These are phyloP conservation scores for Coelastrella sp. DNA, from an alignment of 139 green algal genomes.

Conservation along the genomic window DNA sequence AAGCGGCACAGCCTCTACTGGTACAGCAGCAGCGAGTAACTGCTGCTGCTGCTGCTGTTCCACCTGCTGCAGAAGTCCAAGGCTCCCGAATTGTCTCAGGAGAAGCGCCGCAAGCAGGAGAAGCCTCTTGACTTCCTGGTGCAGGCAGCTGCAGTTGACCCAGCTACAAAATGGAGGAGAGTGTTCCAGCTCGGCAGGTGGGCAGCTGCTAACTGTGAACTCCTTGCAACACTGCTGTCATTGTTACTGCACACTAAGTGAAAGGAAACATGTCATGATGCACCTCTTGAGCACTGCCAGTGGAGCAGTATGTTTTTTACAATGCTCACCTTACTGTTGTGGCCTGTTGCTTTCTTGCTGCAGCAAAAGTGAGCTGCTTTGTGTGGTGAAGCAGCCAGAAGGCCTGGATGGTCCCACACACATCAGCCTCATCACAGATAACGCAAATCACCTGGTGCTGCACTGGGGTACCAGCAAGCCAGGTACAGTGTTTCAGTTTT, in stretches of 20 bases:
- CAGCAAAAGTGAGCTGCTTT: slow-evolving; percentile 81
- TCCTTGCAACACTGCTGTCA: no score
- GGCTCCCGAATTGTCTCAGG: slow-evolving; percentile 63
- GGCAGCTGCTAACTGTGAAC: not conserved
- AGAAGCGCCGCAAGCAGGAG: slow-evolving; percentile 42
- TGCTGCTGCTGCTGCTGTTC: not conserved
- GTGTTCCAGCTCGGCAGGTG: slow-evolving; percentile 56
- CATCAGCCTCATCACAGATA: slow-evolving; percentile 80
- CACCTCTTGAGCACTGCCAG: not conserved
- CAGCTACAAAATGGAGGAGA: slow-evolving; percentile 62
- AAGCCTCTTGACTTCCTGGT: slow-evolving; percentile 76
- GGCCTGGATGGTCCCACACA: slow-evolving; percentile 47
- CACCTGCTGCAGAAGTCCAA: slow-evolving; percentile 31
- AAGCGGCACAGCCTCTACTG: no score
- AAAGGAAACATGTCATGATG: no score
- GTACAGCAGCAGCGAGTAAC: no score
- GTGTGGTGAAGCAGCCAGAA: slow-evolving; percentile 68
- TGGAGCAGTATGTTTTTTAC: not conserved
- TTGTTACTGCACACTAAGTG: no score
- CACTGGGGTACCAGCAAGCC: slow-evolving; percentile 86
- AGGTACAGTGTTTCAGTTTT: not conserved
- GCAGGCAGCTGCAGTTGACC: slow-evolving; percentile 61
- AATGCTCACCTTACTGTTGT: not conserved
- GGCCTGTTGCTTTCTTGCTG: not conserved
- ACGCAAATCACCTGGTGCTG: slow-evolving; percentile 73